Percentiles rank a stretch among this genome's conserved stretches.
Evolutionary conservation across 805 yeast species (phyloP).

Genomic region (Candida adriatica): DNA sequence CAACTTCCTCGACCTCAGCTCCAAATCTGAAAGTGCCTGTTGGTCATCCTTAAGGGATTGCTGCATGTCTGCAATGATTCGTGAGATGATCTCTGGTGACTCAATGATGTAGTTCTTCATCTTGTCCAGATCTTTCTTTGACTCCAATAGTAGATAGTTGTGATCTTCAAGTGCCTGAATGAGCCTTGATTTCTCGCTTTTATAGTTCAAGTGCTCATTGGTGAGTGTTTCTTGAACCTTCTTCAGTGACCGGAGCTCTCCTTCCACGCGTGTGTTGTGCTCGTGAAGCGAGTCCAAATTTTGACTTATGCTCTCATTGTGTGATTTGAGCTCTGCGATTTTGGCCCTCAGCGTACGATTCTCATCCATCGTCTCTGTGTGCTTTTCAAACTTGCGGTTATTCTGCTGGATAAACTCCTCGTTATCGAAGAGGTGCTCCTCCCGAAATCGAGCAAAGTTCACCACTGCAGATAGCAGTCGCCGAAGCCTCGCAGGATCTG

Average conservation of each 20-base stretch:
- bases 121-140: constrained; percentile 51
- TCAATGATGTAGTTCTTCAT: constrained; percentile 54
- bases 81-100: constrained; percentile 48
- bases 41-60: constrained; percentile 36
- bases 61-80: constrained; percentile 46
- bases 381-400: constrained; percentile 41
- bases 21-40: constrained; percentile 33
- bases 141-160: constrained; percentile 48
- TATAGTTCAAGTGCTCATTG: constrained; percentile 56
- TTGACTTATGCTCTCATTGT: constrained; percentile 21
- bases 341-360: constrained; percentile 31
- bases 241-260: constrained; percentile 54
- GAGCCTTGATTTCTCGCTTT: constrained; percentile 50
- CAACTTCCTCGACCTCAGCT: constrained; percentile 42
- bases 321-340: constrained; percentile 28
- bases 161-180: constrained; percentile 55
- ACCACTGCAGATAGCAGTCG: constrained; percentile 75
- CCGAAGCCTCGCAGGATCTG: constrained; percentile 61
- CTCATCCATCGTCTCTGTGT: constrained; percentile 36
- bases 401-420: constrained; percentile 52
- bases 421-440: constrained; percentile 64
- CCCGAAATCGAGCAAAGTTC: constrained; percentile 79
- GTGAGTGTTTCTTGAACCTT: constrained; percentile 56
- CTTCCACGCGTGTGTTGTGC: constrained; percentile 51
- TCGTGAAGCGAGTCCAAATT: constrained; percentile 37